Evolutionary conservation across 305 asterid species (phyloP).

Genomic region (Fraxinus platypoda): DNA sequence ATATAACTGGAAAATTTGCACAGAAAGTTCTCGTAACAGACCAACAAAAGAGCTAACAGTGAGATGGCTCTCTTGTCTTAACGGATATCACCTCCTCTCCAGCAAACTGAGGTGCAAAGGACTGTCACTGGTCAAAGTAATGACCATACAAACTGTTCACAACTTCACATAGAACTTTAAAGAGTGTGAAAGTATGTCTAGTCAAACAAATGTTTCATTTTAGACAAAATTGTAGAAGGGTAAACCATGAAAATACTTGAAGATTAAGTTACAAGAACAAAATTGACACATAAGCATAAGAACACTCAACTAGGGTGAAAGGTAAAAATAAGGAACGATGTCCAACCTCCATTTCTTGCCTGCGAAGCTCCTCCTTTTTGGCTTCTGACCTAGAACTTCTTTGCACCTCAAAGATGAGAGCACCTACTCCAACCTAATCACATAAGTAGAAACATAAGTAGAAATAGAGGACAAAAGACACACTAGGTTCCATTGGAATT

Average conservation of each 20-base stretch:
- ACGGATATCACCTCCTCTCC: not conserved
- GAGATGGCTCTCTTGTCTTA: not conserved
- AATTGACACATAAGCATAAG: not conserved
- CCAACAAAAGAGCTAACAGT: not conserved
- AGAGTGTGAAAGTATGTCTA: not conserved
- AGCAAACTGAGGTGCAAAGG: not conserved
- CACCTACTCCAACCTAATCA: slow-evolving; percentile 80
- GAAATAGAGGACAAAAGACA: not conserved
- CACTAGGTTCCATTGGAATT: not conserved
- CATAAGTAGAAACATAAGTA: slow-evolving; percentile 4
- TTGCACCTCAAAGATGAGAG: slow-evolving; percentile 79
- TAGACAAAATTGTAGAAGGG: not conserved
- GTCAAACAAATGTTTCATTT: not conserved
- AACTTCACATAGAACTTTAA: not conserved
- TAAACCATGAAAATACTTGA: not conserved
- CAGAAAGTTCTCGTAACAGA: not conserved
- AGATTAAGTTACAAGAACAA: not conserved
- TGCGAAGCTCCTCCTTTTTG: slow-evolving; percentile 81
- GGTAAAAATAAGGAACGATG: not conserved
- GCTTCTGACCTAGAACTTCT: slow-evolving; percentile 91
- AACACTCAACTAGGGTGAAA: not conserved
- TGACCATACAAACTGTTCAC: not conserved
- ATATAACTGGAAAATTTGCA: not conserved
- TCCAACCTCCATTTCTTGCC: slow-evolving; percentile 76
- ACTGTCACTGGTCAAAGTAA: not conserved